Percentiles rank a stretch among this genome's conserved stretches.
These are phyloP conservation scores for Wakefieldia striispora DNA, from an alignment of 768 basidiomycete species.

Conservation along the genomic window DNA sequence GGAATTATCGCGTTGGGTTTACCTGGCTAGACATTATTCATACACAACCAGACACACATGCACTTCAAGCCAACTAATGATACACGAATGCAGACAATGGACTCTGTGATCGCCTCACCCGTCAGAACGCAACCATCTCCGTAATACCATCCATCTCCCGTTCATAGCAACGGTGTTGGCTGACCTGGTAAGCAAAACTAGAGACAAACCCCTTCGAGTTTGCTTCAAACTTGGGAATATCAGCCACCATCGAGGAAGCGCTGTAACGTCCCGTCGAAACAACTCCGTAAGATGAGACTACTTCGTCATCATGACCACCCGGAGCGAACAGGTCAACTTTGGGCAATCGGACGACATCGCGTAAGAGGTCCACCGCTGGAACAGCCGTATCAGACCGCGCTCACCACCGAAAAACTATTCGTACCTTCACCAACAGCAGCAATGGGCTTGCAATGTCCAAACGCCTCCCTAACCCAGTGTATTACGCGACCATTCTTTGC, in stretches of 20 bases:
- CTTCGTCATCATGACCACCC: constrained; percentile 30
- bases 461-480: constrained; percentile 85
- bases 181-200: constrained; percentile 61
- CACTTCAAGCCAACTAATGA: constrained; percentile 5
- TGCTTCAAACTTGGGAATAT: constrained; percentile 42
- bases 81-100: constrained; percentile 7
- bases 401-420: not conserved
- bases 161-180: constrained; percentile 63
- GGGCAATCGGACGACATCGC: constrained; percentile 44
- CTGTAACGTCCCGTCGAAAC: constrained; percentile 58
- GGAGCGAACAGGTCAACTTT: constrained; percentile 41
- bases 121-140: constrained; percentile 47
- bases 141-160: constrained; percentile 60
- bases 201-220: constrained; percentile 52
- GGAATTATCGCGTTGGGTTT: constrained; percentile 46
- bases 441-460: constrained; percentile 83
- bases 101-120: not conserved
- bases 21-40: not conserved
- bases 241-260: constrained; percentile 34
- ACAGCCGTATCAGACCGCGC: not conserved
- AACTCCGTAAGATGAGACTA: constrained; percentile 58
- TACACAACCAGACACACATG: not conserved
- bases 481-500: constrained; percentile 62
- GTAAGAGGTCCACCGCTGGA: constrained; percentile 49
- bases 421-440: constrained; percentile 68